phyloP scores from a whole-genome alignment of 768 basidiomycete species.

The Macrolepiota dolichaula region DNA sequence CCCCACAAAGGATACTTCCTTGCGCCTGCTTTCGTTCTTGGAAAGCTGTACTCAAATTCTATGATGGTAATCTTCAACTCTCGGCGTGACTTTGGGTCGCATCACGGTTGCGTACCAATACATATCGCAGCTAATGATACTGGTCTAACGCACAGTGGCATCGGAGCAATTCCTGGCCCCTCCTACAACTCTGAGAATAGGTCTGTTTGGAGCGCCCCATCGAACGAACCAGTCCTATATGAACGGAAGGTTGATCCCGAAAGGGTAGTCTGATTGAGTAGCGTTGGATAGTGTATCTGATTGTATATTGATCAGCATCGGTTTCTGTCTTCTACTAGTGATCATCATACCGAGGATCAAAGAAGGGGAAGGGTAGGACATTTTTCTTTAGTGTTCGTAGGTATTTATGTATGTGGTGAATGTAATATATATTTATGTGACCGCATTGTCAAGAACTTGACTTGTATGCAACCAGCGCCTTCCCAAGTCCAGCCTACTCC shows the following conservation, averaged over 20 bases:
- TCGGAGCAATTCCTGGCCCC: not conserved
- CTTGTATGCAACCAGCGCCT: no score
- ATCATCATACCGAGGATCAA: no score
- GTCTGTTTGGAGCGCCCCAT: no score
- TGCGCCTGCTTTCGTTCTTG: conserved; percentile 16
- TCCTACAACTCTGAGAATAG: not conserved
- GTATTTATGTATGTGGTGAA: no score
- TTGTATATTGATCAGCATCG: no score
- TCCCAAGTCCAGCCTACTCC: no score
- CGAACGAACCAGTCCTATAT: not conserved
- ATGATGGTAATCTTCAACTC: conserved; percentile 4
- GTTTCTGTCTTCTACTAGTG: no score
- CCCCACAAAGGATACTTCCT: conserved; percentile 18
- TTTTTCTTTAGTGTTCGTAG: no score
- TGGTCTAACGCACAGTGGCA: not conserved
- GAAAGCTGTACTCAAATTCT: conserved; percentile 22
- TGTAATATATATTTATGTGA: no score
- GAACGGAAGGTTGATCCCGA: not conserved
- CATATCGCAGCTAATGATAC: not conserved
- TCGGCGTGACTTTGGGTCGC: not conserved
- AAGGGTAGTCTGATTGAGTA: not conserved
- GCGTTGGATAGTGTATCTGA: not conserved
- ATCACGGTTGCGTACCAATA: not conserved
- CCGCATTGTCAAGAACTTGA: no score
- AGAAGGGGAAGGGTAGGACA: no score